Percentiles rank a stretch among this genome's conserved stretches.
Conservation (phyloP, 441 rosid species). For the Mallotus japonicus region DNA sequence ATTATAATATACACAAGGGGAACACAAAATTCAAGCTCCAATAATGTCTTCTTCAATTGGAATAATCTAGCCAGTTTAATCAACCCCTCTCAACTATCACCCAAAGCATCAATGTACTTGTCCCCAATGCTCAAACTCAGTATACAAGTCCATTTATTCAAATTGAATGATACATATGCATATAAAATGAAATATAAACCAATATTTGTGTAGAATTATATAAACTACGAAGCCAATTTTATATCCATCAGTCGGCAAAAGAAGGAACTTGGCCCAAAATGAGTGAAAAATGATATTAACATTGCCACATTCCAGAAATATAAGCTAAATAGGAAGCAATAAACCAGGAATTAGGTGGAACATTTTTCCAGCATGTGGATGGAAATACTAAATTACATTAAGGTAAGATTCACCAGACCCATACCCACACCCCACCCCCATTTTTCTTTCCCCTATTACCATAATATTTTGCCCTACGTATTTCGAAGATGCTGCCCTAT, state of each 20-base stretch:
- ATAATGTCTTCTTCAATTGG: background rate
- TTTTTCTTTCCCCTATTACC: background rate
- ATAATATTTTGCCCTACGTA: background rate
- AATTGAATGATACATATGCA: background rate
- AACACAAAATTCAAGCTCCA: constrained; percentile 9
- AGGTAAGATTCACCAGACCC: too few relatives aligned
- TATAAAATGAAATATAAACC: background rate
- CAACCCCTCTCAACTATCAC: background rate
- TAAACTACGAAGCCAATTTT: background rate
- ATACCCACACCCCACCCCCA: too few relatives aligned
- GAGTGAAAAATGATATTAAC: background rate
- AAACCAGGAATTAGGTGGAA: background rate
- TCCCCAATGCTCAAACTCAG: background rate
- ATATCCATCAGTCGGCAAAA: background rate
- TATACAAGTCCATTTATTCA: background rate
- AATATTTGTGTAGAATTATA: background rate
- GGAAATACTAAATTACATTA: background rate
- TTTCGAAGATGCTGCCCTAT: background rate
- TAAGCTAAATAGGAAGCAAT: background rate
- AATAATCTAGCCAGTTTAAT: background rate
- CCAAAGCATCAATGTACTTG: background rate
- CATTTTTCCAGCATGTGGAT: background rate
- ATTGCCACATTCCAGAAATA: background rate
- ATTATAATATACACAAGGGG: background rate
- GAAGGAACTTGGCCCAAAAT: background rate